These are phyloP conservation scores for Termitomyces sp. DNA, from an alignment of 768 basidiomycete species.

Conservation along the genomic window DNA sequence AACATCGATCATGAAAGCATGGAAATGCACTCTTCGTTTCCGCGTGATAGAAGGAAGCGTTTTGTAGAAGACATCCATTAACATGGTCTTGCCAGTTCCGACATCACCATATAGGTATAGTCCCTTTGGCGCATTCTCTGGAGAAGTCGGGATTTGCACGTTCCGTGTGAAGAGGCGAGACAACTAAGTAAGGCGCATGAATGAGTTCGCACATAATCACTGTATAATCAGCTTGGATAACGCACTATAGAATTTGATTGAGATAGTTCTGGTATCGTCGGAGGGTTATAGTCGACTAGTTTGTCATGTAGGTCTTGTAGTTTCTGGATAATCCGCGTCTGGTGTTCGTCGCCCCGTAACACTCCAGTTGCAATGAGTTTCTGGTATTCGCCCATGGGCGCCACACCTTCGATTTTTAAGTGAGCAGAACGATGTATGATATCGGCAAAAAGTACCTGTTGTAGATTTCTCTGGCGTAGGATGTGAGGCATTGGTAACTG, in stretches of 20 bases:
- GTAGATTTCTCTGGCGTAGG: not conserved
- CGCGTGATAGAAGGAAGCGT: slow-evolving; percentile 70
- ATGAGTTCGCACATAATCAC: slow-evolving; percentile 23
- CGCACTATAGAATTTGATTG: slow-evolving; percentile 40
- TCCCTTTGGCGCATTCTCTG: slow-evolving; percentile 70
- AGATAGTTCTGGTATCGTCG: slow-evolving; percentile 48
- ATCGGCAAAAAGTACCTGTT: slow-evolving; percentile 5
- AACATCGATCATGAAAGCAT: slow-evolving; percentile 99
- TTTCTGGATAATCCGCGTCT: slow-evolving; percentile 78
- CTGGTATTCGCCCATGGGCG: slow-evolving; percentile 46
- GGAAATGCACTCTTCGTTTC: slow-evolving; percentile 93
- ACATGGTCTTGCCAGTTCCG: slow-evolving; percentile 97
- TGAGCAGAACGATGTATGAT: not conserved
- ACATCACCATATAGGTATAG: slow-evolving; percentile 96
- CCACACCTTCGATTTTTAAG: slow-evolving; percentile 28
- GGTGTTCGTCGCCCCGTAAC: slow-evolving; percentile 77
- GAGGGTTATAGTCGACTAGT: slow-evolving; percentile 69
- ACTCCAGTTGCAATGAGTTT: slow-evolving; percentile 43
- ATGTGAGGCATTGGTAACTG: slow-evolving; percentile 6
- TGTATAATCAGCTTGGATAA: not conserved
- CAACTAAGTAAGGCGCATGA: slow-evolving; percentile 29
- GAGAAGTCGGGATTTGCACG: slow-evolving; percentile 33
- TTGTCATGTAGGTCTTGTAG: slow-evolving; percentile 79
- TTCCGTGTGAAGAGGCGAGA: slow-evolving; percentile 47
- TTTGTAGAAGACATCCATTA: slow-evolving; percentile 97